Conservation (phyloP, 805 yeast genomes). For the Wickerhamomyces bovis region DNA sequence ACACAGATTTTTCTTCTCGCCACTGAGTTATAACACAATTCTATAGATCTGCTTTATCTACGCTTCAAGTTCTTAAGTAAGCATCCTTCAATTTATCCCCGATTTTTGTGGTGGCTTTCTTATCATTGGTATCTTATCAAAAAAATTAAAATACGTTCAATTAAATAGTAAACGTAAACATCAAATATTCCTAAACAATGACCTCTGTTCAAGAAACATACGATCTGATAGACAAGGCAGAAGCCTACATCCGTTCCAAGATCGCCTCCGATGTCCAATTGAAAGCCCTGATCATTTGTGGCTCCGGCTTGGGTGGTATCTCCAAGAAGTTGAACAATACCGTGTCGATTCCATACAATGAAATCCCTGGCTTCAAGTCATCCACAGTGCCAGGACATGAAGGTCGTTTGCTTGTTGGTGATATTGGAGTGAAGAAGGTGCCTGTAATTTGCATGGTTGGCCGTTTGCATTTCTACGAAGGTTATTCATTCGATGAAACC, state of each 20-base stretch:
- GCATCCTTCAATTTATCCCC: too few species aligned
- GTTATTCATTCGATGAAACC: slow-evolving; percentile 74
- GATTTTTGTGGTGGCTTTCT: too few species aligned
- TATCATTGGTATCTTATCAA: not conserved
- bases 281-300: slow-evolving; percentile 76
- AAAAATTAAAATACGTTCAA: too few species aligned
- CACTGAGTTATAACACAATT: too few species aligned
- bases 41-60: too few species aligned
- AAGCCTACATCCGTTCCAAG: slow-evolving; percentile 8
- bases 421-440: slow-evolving; percentile 56
- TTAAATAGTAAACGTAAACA: too few species aligned
- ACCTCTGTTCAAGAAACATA: not conserved
- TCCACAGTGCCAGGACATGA: slow-evolving; percentile 91
- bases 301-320: slow-evolving; percentile 90
- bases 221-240: slow-evolving; percentile 13
- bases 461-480: slow-evolving; percentile 88
- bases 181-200: not conserved
- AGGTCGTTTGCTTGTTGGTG: slow-evolving; percentile 77
- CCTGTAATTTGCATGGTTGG: slow-evolving; percentile 95
- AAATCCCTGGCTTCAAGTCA: slow-evolving; percentile 72
- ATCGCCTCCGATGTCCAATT: slow-evolving; percentile 34
- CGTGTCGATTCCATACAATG: slow-evolving; percentile 51
- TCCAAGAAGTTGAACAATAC: slow-evolving; percentile 37
- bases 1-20: too few species aligned
- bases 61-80: too few species aligned